Base-by-base conservation (phyloP, 176 grass and related monocot genomes). In the Paspalum vaginatum region DNA sequence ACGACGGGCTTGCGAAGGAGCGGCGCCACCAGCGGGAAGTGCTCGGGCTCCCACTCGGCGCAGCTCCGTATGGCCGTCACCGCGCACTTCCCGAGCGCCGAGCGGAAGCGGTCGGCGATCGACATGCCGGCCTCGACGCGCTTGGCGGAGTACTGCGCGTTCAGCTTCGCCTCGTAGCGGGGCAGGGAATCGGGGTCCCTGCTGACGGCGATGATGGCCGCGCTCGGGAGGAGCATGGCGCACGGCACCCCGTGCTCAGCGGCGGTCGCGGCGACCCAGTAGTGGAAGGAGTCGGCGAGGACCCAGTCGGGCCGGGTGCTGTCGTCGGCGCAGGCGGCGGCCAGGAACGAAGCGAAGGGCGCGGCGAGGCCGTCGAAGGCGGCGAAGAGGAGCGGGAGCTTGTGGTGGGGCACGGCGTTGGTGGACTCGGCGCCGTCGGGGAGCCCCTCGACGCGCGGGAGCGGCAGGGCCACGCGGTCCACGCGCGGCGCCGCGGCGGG, bases 301-400 rank as follows among this genome's bases (percentile, higher is more conserved):
- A 62, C 13, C 60, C 60, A 62, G 26, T 62, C 60, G 13, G 60
- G 60, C 0, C 2, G 2, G 5, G 0, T 25, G 26, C 24, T 6
- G 6, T 7, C 26, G 10, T 6, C 24, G 59, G 12, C 25, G 59
- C 59, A 62, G 1, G 59, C 26, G 60, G 60, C 60, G 26, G 25
- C 25, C 5, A 62, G 5, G 60, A 8, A 62, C 13, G 32, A 12
- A 1, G 60, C 60, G 60, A 62, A 62, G 12, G 60, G 60, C 14
- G 60, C 58, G 58, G 24, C 58, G 58, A 61, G 58, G 58, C 58
- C 11, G 58, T 62, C 60, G 60, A 62, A 62, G 11, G 60, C 60
- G 12, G 13, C 13, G 13, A 11, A 62, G 26, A 37, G 60, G 26
- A 6, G 60, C 26, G 2, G 0, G 26, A 15, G 25, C 12, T 32